Base-by-base conservation (phyloP, 768 basidiomycete genomes). In the Lentinula guzmanii region DNA sequence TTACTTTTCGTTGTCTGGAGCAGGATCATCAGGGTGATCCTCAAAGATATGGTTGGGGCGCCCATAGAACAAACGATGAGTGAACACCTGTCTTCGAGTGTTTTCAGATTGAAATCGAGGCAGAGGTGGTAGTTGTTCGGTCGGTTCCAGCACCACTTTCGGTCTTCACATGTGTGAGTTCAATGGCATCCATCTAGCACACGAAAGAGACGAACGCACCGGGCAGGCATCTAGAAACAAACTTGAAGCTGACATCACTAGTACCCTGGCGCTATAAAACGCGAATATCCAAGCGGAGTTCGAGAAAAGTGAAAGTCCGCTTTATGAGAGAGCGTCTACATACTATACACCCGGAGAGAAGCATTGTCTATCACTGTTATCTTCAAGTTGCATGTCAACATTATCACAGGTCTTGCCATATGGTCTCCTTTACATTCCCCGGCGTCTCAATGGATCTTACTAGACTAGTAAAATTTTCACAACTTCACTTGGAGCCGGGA, bases 1-100 rank as follows among this genome's bases (percentile, higher is more conserved):
- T 66, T 59, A 90, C 91, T 83, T 87, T 75, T 93, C 91, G 64
- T 93, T 92, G 69, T 93, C 91, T 5, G 89, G 90, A 55, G 87
- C 87, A 2, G 81, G 86, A 71, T 93, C 90, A 64, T 83, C 77
- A 0, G 79, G 82, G 41, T 75, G 78, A 70, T 93, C 91, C 69
- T 93, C 91, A 64, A 93, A 93, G 28, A 90, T 75, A 65, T 89
- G 84, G 6, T 83, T 86, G 0, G 90, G 89, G 2, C 91, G 78
- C 0, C 82, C 90, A 66, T 77, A 82, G 67, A 78, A 82, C 69
- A 86, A 87, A 39, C 90, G 85, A 68, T 93, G 91, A 1, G 91
- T 93, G 68, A 89, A 92, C 1, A 91, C 81, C 67, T 82, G 84
- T 41, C 69, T 70, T 45, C 75, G 72, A 57, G 89, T 79, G 1